Conservation (phyloP, 2,329 filamentous ascomycete genomes). For the Ascochyta lentis region DNA sequence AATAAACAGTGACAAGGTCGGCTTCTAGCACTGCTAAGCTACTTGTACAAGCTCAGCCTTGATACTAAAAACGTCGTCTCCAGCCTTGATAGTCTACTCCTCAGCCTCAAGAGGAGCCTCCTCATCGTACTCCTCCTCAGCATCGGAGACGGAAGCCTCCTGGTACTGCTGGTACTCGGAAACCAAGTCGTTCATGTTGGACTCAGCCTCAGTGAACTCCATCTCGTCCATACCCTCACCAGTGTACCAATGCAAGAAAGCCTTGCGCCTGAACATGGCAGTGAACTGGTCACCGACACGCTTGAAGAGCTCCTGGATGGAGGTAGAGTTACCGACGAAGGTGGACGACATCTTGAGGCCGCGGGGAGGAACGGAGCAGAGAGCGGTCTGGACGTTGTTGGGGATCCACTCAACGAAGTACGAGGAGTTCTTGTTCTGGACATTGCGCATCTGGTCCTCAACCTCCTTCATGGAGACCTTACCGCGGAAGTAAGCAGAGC, state of each 20-base stretch:
- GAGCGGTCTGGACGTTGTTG: conserved; percentile 99
- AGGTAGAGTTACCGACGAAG: conserved; percentile 99
- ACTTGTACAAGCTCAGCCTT: conserved; percentile 8
- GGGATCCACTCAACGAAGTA: conserved; percentile 99
- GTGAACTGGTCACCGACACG: conserved; percentile 99
- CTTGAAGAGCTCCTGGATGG: conserved; percentile 99
- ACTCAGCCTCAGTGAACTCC: conserved; percentile 99
- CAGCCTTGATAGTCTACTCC: conserved; percentile 55
- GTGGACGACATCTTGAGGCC: conserved; percentile 99
- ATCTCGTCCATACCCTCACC: conserved; percentile 99
- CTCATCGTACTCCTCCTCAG: conserved; percentile 94
- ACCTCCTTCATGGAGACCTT: conserved; percentile 99
- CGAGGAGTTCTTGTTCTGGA: conserved; percentile 99
- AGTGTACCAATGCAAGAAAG: conserved; percentile 99
- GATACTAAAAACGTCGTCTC: conserved; percentile 10
- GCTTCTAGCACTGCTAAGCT: conserved; percentile 11
- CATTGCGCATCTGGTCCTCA: conserved; percentile 99
- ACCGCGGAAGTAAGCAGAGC: conserved; percentile 99
- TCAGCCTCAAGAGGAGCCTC: conserved; percentile 76
- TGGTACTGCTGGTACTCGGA: conserved; percentile 99
- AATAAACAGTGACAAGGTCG: conserved; percentile 26
- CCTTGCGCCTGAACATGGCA: conserved; percentile 99
- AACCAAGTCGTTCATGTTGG: conserved; percentile 99
- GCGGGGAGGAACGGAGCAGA: conserved; percentile 97
- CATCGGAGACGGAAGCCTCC: conserved; percentile 96